Percentiles rank a stretch among this genome's conserved stretches.
Evolutionary conservation across 805 yeast species (phyloP).

Genomic region (Pichia exigua): DNA sequence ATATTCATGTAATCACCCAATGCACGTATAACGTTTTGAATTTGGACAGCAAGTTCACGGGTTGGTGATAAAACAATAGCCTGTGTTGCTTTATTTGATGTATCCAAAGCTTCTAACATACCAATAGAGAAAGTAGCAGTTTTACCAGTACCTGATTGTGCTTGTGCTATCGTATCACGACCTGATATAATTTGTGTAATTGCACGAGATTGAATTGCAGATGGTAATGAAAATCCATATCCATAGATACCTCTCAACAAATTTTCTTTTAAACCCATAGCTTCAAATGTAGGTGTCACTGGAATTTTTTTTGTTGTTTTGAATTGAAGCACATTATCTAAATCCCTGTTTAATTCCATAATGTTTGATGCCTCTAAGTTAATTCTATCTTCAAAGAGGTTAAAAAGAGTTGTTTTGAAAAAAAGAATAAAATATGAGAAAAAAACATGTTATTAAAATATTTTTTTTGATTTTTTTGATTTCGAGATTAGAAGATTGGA

Average conservation of each 20-base stretch:
- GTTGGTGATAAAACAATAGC: conserved; percentile 95
- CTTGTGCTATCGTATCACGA: conserved; percentile 71
- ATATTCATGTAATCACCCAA: conserved; percentile 87
- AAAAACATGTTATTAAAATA: background rate
- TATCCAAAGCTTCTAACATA: conserved; percentile 54
- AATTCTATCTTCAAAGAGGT: background rate
- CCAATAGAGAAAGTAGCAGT: conserved; percentile 84
- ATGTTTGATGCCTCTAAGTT: background rate
- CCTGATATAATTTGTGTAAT: conserved; percentile 72
- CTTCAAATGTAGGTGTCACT: conserved; percentile 55
- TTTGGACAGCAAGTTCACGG: conserved; percentile 94
- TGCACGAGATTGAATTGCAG: conserved; percentile 78
- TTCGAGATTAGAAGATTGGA: background rate
- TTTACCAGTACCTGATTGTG: conserved; percentile 87
- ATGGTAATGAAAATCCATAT: conserved; percentile 76
- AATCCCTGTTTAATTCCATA: conserved; percentile 55
- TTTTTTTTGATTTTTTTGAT: too few relatives aligned
- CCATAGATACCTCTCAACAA: conserved; percentile 60
- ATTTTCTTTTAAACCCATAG: conserved; percentile 60
- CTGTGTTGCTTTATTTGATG: conserved; percentile 67
- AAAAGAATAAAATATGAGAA: background rate
- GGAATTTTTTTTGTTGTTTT: conserved; percentile 52
- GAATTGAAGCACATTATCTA: conserved; percentile 54
- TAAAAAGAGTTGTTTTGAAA: too few relatives aligned
- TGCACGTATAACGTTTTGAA: conserved; percentile 85